These are phyloP conservation scores for Nakazawaea holstii DNA, from an alignment of 805 yeast species.

Conservation along the genomic window DNA sequence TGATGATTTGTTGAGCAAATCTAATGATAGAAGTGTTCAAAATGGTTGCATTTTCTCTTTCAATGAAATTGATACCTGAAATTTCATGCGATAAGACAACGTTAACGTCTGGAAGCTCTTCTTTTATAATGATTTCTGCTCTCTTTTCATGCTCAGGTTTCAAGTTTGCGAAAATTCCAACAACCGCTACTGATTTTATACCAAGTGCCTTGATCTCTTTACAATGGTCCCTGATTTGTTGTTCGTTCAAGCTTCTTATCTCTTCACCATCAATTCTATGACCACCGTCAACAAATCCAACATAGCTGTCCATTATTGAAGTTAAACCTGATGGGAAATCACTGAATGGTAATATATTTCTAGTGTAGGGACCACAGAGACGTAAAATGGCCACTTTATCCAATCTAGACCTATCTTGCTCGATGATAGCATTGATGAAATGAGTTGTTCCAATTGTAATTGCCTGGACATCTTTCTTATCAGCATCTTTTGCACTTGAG, in stretches of 20 bases:
- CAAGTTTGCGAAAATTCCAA: slow-evolving; percentile 37
- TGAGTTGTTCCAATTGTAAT: slow-evolving; percentile 51
- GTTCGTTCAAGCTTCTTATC: slow-evolving; percentile 27
- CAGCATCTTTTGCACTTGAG: slow-evolving; percentile 14
- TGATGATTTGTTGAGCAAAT: slow-evolving; percentile 37
- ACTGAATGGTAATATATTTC: slow-evolving; percentile 32
- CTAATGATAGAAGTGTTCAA: slow-evolving; percentile 38
- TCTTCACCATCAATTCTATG: slow-evolving; percentile 34
- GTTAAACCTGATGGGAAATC: slow-evolving; percentile 38
- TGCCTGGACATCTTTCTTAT: slow-evolving; percentile 26
- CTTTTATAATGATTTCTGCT: slow-evolving; percentile 27
- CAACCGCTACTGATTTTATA: slow-evolving; percentile 32
- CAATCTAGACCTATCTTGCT: slow-evolving; percentile 34
- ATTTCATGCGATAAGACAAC: slow-evolving; percentile 35
- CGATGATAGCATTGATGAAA: slow-evolving; percentile 45
- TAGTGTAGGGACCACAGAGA: slow-evolving; percentile 39
- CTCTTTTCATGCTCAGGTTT: slow-evolving; percentile 32
- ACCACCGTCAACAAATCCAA: slow-evolving; percentile 34
- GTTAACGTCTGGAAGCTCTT: slow-evolving; percentile 23
- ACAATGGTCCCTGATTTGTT: slow-evolving; percentile 25
- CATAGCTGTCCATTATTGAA: slow-evolving; percentile 29
- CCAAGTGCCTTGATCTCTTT: slow-evolving; percentile 26
- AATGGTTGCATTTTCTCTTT: slow-evolving; percentile 43
- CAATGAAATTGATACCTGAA: slow-evolving; percentile 38
- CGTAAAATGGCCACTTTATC: slow-evolving; percentile 43